Evolutionary conservation across 331 rosid genomes (phyloP).

Genomic region (Stylosanthes scabra): DNA sequence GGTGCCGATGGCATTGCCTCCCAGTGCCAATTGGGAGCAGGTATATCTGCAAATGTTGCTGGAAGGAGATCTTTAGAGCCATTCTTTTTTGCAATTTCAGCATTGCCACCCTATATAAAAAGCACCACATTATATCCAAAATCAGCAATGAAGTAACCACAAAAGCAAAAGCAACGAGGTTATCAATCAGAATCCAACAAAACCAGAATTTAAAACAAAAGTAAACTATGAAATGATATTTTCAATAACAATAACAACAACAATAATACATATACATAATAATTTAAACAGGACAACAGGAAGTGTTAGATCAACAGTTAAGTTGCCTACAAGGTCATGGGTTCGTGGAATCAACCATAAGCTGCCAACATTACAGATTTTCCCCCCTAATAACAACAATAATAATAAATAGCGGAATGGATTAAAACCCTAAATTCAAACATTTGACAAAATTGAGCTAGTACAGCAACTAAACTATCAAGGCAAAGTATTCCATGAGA

Average conservation of each 20-base stretch:
- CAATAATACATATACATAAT: no score
- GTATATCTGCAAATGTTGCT: conserved; percentile 75
- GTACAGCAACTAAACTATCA: neutral
- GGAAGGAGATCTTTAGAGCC: conserved; percentile 51
- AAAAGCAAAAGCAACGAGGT: neutral
- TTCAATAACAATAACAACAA: neutral
- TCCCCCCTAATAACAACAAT: no score
- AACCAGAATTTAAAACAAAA: neutral
- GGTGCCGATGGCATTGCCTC: conserved; percentile 86
- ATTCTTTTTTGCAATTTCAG: conserved; percentile 18
- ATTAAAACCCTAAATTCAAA: conserved; percentile 8
- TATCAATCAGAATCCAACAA: neutral
- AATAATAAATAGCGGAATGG: neutral
- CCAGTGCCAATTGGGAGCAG: conserved; percentile 83
- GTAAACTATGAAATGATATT: neutral
- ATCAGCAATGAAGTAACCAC: neutral
- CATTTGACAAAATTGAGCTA: neutral
- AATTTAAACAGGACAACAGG: no score
- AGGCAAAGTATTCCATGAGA: no score
- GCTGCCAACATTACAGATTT: no score
- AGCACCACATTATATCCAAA: neutral
- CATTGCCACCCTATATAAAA: conserved; percentile 44
- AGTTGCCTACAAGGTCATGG: no score
- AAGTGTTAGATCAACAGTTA: no score
- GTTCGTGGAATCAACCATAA: no score